Evolutionary conservation across 306 rosid genomes (phyloP).

Genomic region (Glycyrrhiza uralensis): DNA sequence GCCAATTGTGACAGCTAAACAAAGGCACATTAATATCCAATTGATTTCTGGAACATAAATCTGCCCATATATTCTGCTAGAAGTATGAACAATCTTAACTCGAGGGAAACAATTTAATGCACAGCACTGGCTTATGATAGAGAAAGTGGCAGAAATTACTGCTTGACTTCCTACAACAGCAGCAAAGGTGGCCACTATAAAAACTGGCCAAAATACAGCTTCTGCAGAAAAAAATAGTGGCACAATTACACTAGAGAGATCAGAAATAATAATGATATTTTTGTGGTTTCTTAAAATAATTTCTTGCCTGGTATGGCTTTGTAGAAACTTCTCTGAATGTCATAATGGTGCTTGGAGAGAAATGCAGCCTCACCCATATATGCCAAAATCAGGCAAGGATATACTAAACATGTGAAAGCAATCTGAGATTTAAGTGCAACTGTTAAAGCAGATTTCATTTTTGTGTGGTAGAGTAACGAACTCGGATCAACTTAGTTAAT

Average conservation of each 20-base stretch:
- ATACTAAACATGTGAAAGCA: slow-evolving; percentile 81
- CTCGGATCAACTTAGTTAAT: neutral
- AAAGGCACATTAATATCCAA: slow-evolving; percentile 39
- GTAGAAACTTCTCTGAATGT: slow-evolving; percentile 55
- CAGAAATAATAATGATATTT: neutral
- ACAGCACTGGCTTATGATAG: slow-evolving; percentile 35
- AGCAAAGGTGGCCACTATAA: slow-evolving; percentile 35
- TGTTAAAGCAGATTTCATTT: neutral
- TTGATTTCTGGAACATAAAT: slow-evolving; percentile 40
- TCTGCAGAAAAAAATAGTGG: slow-evolving; percentile 26
- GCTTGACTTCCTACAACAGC: slow-evolving; percentile 42
- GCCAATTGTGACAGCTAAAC: slow-evolving; percentile 39
- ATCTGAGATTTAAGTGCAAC: slow-evolving; percentile 47
- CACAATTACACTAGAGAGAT: neutral
- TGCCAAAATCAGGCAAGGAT: slow-evolving; percentile 82
- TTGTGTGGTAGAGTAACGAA: neutral
- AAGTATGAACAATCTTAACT: slow-evolving; percentile 39
- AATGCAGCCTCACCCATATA: slow-evolving; percentile 94
- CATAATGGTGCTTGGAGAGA: slow-evolving; percentile 60
- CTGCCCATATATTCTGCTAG: slow-evolving; percentile 36
- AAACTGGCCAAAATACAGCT: slow-evolving; percentile 43
- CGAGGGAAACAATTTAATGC: slow-evolving; percentile 35
- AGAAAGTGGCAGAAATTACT: slow-evolving; percentile 38
- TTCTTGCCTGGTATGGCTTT: slow-evolving; percentile 41
- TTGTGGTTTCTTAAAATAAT: neutral